Evolutionary conservation across 352 stramenopile species (phyloP), one percentile per base, ranked within the genome.

Genomic region (Blastocystis sp.): DNA sequence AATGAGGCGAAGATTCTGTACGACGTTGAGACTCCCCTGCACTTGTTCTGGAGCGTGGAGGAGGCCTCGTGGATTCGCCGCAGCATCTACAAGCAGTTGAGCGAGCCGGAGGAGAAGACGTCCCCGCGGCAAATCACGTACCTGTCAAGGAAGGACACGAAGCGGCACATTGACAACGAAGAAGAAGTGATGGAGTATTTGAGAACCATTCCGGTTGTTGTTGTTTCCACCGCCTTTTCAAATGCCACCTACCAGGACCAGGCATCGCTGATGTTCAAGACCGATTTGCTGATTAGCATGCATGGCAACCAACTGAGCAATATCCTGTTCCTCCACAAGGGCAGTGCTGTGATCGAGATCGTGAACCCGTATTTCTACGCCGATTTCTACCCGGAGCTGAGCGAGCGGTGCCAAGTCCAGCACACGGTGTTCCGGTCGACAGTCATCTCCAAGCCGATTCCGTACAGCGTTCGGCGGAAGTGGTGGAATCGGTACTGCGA

Each of bases 271-370:
- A 57, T 57, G 48, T 57, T 57, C 48, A 57, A 57, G 48, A 57
- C 48, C 6, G 48, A 57, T 57, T 57, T 57, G 14, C 48, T 57
- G 48, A 74, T 74, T 48, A 52, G 24, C 17, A 74, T 52, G 17
- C 64, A 74, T 48, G 64, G 64, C 11, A 42, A 34, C 17, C 64
- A 74, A 28, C 64, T 74, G 21, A 42, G 34, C 24, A 74, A 74
- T 48, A 34, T 74, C 10, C 24, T 74, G 64, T 74, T 74, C 34
- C n/a, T 74, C 21, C 64, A 74, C 3, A 34, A 19, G 34, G 64
- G 64, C 21, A 74, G 64, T 42, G 28, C 40, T 43, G 64, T 74
- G n/a, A 74, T 74, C 64, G 64, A 74, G 64, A 38, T 74, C 17
- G 34, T 74, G 4, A 74, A 74, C 40, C 64, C 64, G 6, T n/a